These are phyloP conservation scores for Sporothrix humicola DNA, from an alignment of 2,329 filamentous ascomycete genomes.

Conservation along the genomic window DNA sequence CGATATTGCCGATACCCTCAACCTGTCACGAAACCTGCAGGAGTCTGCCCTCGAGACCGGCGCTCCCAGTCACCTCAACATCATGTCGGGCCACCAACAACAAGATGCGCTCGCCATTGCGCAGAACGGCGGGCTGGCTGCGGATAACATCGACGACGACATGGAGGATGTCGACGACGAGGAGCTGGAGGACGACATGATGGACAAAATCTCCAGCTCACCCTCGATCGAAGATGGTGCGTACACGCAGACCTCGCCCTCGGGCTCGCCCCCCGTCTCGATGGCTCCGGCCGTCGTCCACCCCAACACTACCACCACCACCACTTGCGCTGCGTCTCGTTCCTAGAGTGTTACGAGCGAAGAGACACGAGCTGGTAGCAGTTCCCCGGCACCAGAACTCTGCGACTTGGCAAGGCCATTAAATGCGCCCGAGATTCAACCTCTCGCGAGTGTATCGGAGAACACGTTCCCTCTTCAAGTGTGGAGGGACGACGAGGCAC, in stretches of 20 bases:
- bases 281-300: background rate
- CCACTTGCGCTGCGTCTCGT: conserved; percentile 11
- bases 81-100: conserved; percentile 48
- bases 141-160: conserved; percentile 64
- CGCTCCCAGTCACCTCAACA: conserved; percentile 40
- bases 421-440: background rate
- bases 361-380: conserved; percentile 22
- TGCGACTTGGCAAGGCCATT: conserved; percentile 22
- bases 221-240: conserved; percentile 99
- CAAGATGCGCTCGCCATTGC: conserved; percentile 65
- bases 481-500: conserved; percentile 36
- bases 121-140: conserved; percentile 63
- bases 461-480: conserved; percentile 30
- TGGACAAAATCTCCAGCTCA: conserved; percentile 98
- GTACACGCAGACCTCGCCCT: conserved; percentile 56
- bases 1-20: conserved; percentile 50
- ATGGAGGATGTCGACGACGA: conserved; percentile 70
- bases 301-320: background rate
- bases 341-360: background rate
- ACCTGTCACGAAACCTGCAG: conserved; percentile 38
- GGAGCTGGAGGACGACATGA: conserved; percentile 79
- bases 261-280: conserved; percentile 41
- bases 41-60: conserved; percentile 28
- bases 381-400: conserved; percentile 2
- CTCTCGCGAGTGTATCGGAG: background rate